These are phyloP conservation scores for Chrysophaeum taylorii DNA, from an alignment of 352 stramenopile species.

Conservation along the genomic window DNA sequence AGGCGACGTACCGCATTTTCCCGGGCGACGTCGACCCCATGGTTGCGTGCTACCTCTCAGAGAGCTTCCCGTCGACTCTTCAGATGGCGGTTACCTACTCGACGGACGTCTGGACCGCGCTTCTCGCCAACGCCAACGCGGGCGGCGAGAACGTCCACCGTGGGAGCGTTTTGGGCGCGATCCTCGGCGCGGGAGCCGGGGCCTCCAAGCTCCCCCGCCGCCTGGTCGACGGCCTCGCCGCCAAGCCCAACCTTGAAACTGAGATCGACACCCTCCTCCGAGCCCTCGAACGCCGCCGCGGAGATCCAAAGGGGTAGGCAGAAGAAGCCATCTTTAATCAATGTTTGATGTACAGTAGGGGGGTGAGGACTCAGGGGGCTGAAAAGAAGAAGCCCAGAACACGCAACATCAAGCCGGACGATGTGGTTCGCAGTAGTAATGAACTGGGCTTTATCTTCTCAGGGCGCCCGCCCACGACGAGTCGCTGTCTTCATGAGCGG, in stretches of 20 bases:
- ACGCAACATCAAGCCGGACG: too few species aligned
- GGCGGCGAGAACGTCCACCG: slow-evolving; percentile 64
- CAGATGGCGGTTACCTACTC: slow-evolving; percentile 55
- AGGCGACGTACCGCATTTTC: slow-evolving; percentile 2
- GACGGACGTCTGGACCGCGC: slow-evolving; percentile 30
- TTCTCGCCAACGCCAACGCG: slow-evolving; percentile 58
- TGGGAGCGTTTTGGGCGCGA: slow-evolving; percentile 47
- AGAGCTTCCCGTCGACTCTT: slow-evolving; percentile 44
- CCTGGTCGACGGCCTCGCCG: slow-evolving; percentile 34
- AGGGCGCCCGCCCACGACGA: too few species aligned
- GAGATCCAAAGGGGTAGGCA: too few species aligned
- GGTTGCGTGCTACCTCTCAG: slow-evolving; percentile 55
- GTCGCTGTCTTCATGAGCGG: slow-evolving; percentile 22
- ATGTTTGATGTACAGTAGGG: too few species aligned
- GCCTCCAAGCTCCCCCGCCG: slow-evolving; percentile 28
- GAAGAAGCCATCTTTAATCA: too few species aligned
- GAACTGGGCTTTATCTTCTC: too few species aligned
- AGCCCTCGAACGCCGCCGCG: too few species aligned
- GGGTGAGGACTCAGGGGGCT: too few species aligned
- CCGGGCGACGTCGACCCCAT: slow-evolving; percentile 35
- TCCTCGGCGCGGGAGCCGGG: slow-evolving; percentile 45
- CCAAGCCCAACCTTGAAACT: slow-evolving; percentile 27
- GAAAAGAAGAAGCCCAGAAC: too few species aligned
- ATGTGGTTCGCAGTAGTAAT: too few species aligned
- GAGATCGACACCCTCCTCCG: slow-evolving; percentile 47